These are phyloP conservation scores for Fistulifera pelliculosa DNA, from an alignment of 108 stramenopile genomes.

Conservation along the genomic window DNA sequence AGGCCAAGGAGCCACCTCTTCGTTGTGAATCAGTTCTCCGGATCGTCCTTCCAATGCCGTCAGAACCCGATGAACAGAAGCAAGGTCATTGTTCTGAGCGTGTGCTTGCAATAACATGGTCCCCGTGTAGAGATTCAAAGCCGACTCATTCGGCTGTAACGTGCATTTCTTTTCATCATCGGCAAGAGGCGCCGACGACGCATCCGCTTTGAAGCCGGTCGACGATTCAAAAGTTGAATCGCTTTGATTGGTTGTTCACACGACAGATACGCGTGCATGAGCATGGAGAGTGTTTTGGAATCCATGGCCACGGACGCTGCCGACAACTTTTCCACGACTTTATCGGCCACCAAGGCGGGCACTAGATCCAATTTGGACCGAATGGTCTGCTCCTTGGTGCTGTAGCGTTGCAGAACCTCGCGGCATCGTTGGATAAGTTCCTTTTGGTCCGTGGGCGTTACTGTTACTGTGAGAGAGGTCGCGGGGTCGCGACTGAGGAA, in stretches of 20 bases:
- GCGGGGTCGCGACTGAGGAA: too few relatives aligned
- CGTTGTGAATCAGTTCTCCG: slow-evolving; percentile 29
- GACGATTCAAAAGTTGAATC: slow-evolving; percentile 72
- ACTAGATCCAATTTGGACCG: slow-evolving; percentile 33
- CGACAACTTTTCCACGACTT: slow-evolving; percentile 72
- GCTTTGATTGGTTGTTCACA: slow-evolving; percentile 50
- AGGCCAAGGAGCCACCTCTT: slow-evolving; percentile 53
- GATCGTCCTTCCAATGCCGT: slow-evolving; percentile 62
- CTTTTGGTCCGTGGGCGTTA: slow-evolving; percentile 10
- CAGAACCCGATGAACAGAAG: slow-evolving; percentile 48
- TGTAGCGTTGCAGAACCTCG: slow-evolving; percentile 56
- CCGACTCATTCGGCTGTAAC: slow-evolving; percentile 25
- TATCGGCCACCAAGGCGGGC: slow-evolving; percentile 62
- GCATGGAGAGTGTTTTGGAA: slow-evolving; percentile 57
- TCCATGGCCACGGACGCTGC: slow-evolving; percentile 59
- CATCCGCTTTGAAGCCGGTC: slow-evolving; percentile 54
- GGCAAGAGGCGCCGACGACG: slow-evolving; percentile 15
- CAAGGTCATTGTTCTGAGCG: slow-evolving; percentile 48
- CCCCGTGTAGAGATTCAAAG: slow-evolving; percentile 62
- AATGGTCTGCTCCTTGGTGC: slow-evolving; percentile 16
- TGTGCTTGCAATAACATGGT: slow-evolving; percentile 67
- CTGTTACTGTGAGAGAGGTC: too few relatives aligned
- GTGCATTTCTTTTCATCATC: slow-evolving; percentile 15
- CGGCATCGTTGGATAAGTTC: slow-evolving; percentile 51
- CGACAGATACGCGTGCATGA: slow-evolving; percentile 64